These are phyloP conservation scores for Xerocomus spinulosus DNA, from an alignment of 768 basidiomycete genomes.

Conservation along the genomic window DNA sequence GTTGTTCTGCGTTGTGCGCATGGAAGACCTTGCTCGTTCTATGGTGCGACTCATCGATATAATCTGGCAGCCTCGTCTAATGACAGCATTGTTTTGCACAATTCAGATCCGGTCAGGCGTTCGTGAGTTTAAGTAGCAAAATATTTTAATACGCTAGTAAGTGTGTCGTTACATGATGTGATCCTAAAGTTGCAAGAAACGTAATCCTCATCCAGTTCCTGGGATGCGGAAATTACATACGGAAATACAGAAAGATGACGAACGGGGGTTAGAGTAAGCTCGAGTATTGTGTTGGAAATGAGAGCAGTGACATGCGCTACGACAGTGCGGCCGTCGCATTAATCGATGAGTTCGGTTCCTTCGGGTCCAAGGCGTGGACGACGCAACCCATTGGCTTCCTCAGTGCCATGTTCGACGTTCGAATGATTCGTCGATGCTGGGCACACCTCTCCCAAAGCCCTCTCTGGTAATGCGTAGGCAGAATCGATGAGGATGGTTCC, in stretches of 20 bases:
- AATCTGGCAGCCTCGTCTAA: no score
- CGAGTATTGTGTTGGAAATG: background rate
- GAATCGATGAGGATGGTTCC: slow-evolving; percentile 18
- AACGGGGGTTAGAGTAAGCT: background rate
- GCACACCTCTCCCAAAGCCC: slow-evolving; percentile 4
- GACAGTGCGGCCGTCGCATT: background rate
- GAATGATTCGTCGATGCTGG: background rate
- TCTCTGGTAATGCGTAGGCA: background rate
- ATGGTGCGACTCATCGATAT: no score
- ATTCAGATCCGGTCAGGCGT: no score
- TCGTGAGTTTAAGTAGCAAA: no score
- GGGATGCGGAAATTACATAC: slow-evolving; percentile 11
- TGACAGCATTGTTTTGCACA: no score
- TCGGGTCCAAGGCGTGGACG: slow-evolving; percentile 17
- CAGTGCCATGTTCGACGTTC: background rate
- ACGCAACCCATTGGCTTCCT: background rate
- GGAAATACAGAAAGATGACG: background rate
- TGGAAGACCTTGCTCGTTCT: no score
- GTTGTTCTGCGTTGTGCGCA: no score
- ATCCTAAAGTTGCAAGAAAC: background rate
- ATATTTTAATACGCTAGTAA: no score
- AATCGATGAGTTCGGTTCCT: slow-evolving; percentile 23
- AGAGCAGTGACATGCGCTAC: background rate
- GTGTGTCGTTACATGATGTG: background rate
- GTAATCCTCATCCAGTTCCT: slow-evolving; percentile 16